phyloP scores from a whole-genome alignment of 2,329 filamentous ascomycete genomes.

The Diaporthe australafricana region DNA sequence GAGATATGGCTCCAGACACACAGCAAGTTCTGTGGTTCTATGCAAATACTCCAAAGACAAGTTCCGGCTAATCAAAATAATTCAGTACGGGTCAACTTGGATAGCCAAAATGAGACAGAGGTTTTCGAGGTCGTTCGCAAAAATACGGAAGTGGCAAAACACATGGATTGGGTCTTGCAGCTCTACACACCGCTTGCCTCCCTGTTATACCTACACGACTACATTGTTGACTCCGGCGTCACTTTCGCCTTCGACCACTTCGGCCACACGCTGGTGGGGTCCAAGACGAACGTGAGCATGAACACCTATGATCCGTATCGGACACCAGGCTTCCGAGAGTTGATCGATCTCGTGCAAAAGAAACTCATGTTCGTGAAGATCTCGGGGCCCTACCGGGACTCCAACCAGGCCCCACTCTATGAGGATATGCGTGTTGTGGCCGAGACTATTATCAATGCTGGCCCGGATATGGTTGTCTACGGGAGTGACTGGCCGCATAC shows the following conservation, averaged over 20 bases:
- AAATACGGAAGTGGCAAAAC: background rate
- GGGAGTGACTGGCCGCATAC: slow-evolving; percentile 22
- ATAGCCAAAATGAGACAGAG: slow-evolving; percentile 18
- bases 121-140: slow-evolving; percentile 1
- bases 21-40: too few relatives aligned
- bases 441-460: slow-evolving; percentile 10
- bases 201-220: slow-evolving; percentile 9
- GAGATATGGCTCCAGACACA: background rate
- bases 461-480: slow-evolving; percentile 9
- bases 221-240: background rate
- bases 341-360: slow-evolving; percentile 18
- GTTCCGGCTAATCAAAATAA: background rate
- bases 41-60: background rate
- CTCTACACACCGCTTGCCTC: slow-evolving; percentile 3
- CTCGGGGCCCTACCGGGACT: slow-evolving; percentile 7
- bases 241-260: slow-evolving; percentile 21
- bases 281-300: slow-evolving; percentile 23
- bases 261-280: slow-evolving; percentile 18
- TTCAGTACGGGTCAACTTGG: background rate
- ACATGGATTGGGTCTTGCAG: background rate
- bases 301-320: slow-evolving; percentile 21
- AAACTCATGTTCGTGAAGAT: slow-evolving; percentile 20
- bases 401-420: background rate
- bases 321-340: slow-evolving; percentile 2
- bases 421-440: slow-evolving; percentile 21